Evolutionary conservation across 2,329 filamentous ascomycete species (phyloP), one percentile per base, ranked within the genome.

Genomic region (Apiospora saccharicola): DNA sequence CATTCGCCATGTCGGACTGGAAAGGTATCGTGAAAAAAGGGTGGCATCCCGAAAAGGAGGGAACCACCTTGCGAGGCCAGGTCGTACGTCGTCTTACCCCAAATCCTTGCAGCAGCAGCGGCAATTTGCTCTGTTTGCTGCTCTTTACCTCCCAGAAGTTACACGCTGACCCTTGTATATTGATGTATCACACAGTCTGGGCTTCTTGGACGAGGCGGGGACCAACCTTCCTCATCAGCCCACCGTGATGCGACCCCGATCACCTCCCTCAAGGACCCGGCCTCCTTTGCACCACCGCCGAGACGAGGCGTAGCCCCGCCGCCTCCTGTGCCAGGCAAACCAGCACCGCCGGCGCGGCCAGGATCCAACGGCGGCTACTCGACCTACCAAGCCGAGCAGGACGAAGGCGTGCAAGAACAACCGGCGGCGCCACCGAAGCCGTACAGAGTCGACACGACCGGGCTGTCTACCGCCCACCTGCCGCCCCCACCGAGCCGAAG

Each of bases 271-370:
- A 91, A 90, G 79, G 94, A 98, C 79, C 95, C 94, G 0, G 81
- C 89, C 0, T 89, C 90, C 22, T 98, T 97, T 80, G 94, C 90
- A 2, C 94, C 94, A 34, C 95, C 95, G 37, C 95, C 95, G 0
- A 95, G 90, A 77, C 92, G 89, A 74, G 81, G 47, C 68, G 76
- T 67, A 64, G 71, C 70, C 30, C 68, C 76, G 22, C 72, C 75
- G 19, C 72, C 74, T 13, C 67, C 83, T 49, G 80, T 81, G 41
- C 77, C 75, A 73, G 19, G 76, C 78, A 81, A 80, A 8, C 82
- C 85, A 4, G 81, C 83, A 47, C 81, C 85, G 71, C 78, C 80
- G 46, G 80, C 80, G 41, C 83, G 71, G 24, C 68, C 46, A 16
- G 16, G 44, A 37, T 34, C 67, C 30, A 37, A 43, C 16, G 46